Conservation (phyloP, 768 basidiomycete species). For the Kwoniella pini region DNA sequence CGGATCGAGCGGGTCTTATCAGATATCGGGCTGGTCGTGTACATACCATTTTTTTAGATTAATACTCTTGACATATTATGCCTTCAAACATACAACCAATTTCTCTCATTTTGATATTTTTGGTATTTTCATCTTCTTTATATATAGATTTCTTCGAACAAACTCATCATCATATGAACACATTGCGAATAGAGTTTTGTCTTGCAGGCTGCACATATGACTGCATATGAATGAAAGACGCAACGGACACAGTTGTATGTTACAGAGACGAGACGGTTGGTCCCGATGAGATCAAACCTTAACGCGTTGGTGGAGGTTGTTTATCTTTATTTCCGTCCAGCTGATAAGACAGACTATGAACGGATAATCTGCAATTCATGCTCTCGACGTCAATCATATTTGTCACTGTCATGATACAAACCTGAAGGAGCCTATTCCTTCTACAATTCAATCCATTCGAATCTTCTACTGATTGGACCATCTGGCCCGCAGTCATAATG, state of each 20-base stretch:
- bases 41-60: neutral
- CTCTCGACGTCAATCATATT: too few species aligned
- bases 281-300: neutral
- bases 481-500: conserved; percentile 1
- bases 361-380: too few species aligned
- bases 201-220: neutral
- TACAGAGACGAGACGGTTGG: too few species aligned
- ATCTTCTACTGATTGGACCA: too few species aligned
- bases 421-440: too few species aligned
- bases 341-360: neutral
- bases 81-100: neutral
- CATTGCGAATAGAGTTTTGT: conserved; percentile 6
- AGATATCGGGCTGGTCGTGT: too few species aligned
- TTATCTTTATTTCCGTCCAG: neutral
- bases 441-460: too few species aligned
- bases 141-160: neutral
- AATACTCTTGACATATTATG: neutral
- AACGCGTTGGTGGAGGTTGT: conserved; percentile 8
- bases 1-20: too few species aligned
- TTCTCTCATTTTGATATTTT: neutral
- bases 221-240: too few species aligned
- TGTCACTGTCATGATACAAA: too few species aligned
- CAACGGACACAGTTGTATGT: too few species aligned
- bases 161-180: conserved; percentile 1
- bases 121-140: neutral